These are phyloP conservation scores for Penicillium carneum DNA, from an alignment of 2,329 filamentous ascomycete genomes.

Conservation along the genomic window DNA sequence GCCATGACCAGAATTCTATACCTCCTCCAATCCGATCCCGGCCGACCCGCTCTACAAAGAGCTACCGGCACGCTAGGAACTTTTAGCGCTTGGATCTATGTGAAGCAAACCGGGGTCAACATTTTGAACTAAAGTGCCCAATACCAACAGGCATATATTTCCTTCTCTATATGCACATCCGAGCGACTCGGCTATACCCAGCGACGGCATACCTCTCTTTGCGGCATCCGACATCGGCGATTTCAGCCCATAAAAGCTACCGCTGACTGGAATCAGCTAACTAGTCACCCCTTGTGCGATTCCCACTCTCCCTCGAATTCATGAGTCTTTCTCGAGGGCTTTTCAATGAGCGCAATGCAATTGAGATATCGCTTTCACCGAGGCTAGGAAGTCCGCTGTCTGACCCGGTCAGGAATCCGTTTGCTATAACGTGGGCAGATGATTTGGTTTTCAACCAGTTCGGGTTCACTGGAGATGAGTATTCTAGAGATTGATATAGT, in stretches of 20 bases:
- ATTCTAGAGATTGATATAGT: slow-evolving; percentile 2
- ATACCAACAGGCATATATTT: neutral
- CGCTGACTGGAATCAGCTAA: slow-evolving; percentile 27
- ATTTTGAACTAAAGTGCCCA: slow-evolving; percentile 27
- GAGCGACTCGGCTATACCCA: slow-evolving; percentile 35
- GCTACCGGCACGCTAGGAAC: slow-evolving; percentile 30
- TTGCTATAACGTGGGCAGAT: neutral
- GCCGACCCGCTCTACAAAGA: slow-evolving; percentile 15
- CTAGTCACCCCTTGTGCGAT: slow-evolving; percentile 15
- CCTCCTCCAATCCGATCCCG: slow-evolving; percentile 20
- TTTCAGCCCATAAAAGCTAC: slow-evolving; percentile 31
- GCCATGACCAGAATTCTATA: slow-evolving; percentile 33
- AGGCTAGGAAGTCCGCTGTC: neutral
- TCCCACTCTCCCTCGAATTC: slow-evolving; percentile 31
- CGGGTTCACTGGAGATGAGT: neutral
- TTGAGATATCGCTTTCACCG: neutral
- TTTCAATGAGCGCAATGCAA: slow-evolving; percentile 14
- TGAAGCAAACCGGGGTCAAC: slow-evolving; percentile 27
- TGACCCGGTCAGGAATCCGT: neutral
- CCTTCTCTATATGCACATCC: slow-evolving; percentile 6
- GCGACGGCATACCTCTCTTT: slow-evolving; percentile 33
- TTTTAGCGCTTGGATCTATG: slow-evolving; percentile 29
- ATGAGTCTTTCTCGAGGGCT: slow-evolving; percentile 23
- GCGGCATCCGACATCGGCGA: slow-evolving; percentile 30
- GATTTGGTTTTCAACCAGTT: neutral